Evolutionary conservation across 179 eudicot species (phyloP), one percentile per base, ranked within the genome.

Genomic region (Nepenthes alata): DNA sequence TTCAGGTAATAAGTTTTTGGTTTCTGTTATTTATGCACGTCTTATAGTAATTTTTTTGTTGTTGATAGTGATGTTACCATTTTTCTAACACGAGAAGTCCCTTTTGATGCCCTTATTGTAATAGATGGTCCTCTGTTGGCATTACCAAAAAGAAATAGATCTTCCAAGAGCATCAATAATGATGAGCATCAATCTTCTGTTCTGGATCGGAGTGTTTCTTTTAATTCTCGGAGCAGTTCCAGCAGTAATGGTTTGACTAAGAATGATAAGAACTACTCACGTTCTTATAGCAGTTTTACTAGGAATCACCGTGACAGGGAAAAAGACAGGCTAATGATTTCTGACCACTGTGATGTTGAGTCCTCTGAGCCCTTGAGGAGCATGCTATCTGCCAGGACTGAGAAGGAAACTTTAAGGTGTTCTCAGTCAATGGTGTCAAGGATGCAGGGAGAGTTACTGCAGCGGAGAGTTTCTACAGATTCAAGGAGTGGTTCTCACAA

Each of bases 371-470:
- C 85, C 15, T 65, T 80, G 65, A 60, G 71, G 55, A 76, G 70
- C 64, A 64, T 75, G 49, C 65, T 72, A 12, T 60, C 78, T 4
- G 71, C 77, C 36, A 78, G 78, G 68, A 61, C 67, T 66, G 91
- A 75, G 66, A 79, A 75, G 75, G 85, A 85, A 53, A 53, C 76
- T 52, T 67, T 88, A 62, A 80, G 87, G 59, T 89, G 87, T 16
- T 85, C 97, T 38, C 90, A 84, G 61, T 91, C 96, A 0, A 70
- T 77, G 79, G 47, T 82, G 45, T 66, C 83, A 45, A 86, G 79
- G 54, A 82, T 72, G 70, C 82, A 62, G 35, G 68, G 68, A 61
- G 93, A 90, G 35, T 15, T 65, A 36, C 61, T 69, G 69, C 83
- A 77, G 6, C 79, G 75, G 47, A 80, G 70, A 53, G 66, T 70